Evolutionary conservation across 257 asterid genomes (phyloP), one percentile per base, ranked within the genome.

Genomic region (Agastache rugosa): DNA sequence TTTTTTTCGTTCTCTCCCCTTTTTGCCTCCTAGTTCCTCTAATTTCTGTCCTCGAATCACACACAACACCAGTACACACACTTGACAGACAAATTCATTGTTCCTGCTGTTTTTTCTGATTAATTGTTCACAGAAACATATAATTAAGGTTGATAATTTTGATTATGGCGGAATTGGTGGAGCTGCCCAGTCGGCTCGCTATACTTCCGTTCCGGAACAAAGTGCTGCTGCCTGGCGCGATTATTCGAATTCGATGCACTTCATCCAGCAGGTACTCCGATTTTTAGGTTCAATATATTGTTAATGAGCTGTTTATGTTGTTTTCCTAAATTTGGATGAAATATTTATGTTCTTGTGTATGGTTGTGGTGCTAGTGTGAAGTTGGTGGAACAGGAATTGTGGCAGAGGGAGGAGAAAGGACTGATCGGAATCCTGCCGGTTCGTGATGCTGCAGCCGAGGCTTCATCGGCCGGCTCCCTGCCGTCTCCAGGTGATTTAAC

Each of bases 371-470:
- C 53, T 79, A 95, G 99, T 82, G 98, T 95, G 73, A 95, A 92
- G 84, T 79, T 95, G 88, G 99, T 95, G 61, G 97, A 95, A 76
- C 99, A 95, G 77, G 99, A 95, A 79, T 79, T 95, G 73, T 95
- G 99, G 98, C 98, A 95, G 90, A 90, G 98, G 83, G 99, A 95
- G 74, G 99, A 89, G 84, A 92, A 92, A 82, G 99, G 99, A 27
- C 75, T 95, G 27, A 92, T 92, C 63, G 99, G 99, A 67, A 88
- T 95, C 85, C 87, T 95, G 58, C 99, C 98, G 1, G 97, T 95
- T 50, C 89, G 96, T 60, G 98, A 95, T 83, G 88, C 93, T 77
- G 91, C 93, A 51, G 92, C 86, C 2, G 97, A 84, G 85, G 71
- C 86, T 51, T 71, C 88, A 2, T 59, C 85, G 29, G 82, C 82